phyloP scores from a whole-genome alignment of 2,329 filamentous ascomycete species.

The Madurella mycetomatis region DNA sequence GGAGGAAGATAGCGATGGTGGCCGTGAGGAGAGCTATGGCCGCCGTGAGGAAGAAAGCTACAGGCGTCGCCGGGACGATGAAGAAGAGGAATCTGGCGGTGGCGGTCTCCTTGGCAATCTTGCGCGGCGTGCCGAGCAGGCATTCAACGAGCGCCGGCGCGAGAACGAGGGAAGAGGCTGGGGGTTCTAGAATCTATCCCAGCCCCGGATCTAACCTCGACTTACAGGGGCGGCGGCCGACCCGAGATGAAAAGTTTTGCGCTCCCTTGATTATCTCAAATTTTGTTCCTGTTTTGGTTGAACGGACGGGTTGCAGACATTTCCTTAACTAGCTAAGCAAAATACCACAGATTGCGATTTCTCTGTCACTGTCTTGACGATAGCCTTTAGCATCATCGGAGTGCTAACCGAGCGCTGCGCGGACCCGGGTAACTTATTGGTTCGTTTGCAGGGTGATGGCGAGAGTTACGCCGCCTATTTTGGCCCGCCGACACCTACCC shows the following conservation, averaged over 20 bases:
- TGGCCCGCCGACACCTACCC: constrained; percentile 1
- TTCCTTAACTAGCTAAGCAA: too few species aligned
- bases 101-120: constrained; percentile 22
- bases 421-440: neutral
- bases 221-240: neutral
- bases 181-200: constrained; percentile 3
- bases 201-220: neutral
- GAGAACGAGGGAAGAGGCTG: constrained; percentile 20
- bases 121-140: constrained; percentile 22
- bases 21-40: constrained; percentile 25
- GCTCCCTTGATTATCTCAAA: neutral
- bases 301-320: too few species aligned
- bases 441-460: neutral
- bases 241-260: neutral
- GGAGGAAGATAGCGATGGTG: constrained; percentile 15
- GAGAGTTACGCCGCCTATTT: neutral
- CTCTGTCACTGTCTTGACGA: neutral
- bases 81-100: constrained; percentile 16
- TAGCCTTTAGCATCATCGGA: neutral
- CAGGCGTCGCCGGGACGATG: constrained; percentile 18
- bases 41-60: constrained; percentile 11
- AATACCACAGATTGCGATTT: neutral
- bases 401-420: neutral
- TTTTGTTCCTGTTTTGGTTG: neutral
- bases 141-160: constrained; percentile 19